Conservation (phyloP, 2,329 filamentous ascomycete species). For the Colletotrichum melonis region DNA sequence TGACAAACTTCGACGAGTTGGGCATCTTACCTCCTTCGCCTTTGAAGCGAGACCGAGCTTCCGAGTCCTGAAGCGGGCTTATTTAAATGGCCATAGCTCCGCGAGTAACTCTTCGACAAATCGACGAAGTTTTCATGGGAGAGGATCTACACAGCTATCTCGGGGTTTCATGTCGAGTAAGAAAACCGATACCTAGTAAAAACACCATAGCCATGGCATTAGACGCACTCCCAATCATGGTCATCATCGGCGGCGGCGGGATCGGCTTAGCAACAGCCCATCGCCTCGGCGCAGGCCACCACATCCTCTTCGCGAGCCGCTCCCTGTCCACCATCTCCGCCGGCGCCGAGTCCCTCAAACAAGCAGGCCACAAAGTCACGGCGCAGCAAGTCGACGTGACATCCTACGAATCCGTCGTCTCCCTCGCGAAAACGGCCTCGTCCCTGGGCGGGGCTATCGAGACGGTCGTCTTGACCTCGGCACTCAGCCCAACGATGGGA, state of each 20-base stretch:
- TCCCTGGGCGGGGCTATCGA: constrained; percentile 7
- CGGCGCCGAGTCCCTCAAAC: constrained; percentile 9
- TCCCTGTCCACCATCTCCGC: constrained; percentile 5
- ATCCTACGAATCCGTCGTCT: constrained; percentile 1
- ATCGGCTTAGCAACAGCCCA: constrained; percentile 20
- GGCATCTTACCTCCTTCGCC: neutral
- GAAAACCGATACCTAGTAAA: no score
- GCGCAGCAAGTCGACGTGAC: constrained; percentile 9
- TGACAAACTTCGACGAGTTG: neutral
- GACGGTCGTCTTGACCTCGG: constrained; percentile 15
- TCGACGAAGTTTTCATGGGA: no score
- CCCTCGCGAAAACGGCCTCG: neutral
- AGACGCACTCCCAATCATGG: constrained; percentile 1
- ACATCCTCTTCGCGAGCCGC: constrained; percentile 18
- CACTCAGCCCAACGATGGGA: neutral
- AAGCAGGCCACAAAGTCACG: constrained; percentile 6
- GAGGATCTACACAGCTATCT: no score
- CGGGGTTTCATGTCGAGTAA: no score
- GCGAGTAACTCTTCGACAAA: no score
- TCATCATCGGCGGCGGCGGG: constrained; percentile 22
- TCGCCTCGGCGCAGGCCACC: neutral
- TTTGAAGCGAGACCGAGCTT: neutral
- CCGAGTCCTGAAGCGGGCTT: neutral
- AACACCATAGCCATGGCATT: neutral
- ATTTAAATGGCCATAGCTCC: neutral